Base-by-base conservation (phyloP, 1,284 basidiomycete species). In the Rhodotorula glutinis region DNA sequence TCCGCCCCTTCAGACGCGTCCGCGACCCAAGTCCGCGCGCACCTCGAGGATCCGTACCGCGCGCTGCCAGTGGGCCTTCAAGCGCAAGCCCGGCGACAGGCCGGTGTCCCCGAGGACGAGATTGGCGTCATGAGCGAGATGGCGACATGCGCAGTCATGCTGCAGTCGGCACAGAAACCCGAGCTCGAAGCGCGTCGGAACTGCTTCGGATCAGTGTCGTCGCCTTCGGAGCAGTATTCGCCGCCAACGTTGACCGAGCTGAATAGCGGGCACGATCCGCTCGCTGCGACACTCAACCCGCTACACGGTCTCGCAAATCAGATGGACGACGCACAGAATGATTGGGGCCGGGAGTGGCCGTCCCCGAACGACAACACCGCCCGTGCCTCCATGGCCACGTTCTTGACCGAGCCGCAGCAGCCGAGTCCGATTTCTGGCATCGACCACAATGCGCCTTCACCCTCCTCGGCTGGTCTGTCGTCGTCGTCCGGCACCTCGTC, bases 1-100 rank as follows among this genome's bases (percentile, higher is more conserved):
- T 44, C 21, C 17, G 19, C 33, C 4, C 47, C 9, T 49, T 16
- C 46, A 67, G 63, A 46, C 27, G 57, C 63, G n/a, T 56, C 61
- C 46, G 60, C 63, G 17, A 25, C 33, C 9, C 53, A 53, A 9
- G 30, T 53, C 30, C 53, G 25, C 14, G 25, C 25, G 10, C 38
- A 38, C n/a, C 38, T 40, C 38, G 53, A 41, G 13, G n/a, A 33
- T 38, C 38, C 53, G 21, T 38, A 54, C 53, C 53, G 30, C 21
- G 33, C 30, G 13, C 23, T 53, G 21, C 53, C 30, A 19, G 33
- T 13, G 30, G 53, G 17, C 17, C 30, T 53, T 30, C 52, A 51
- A 25, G 14, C n/a, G 49, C n/a, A 25, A 27, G 49, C 49, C n/a
- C 49, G 49, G 14, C 23, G 14, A 7, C n/a, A 51, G 16, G 49